Base-by-base conservation (phyloP, 495 filamentous ascomycete genomes). In the Articulospora tetracladia region DNA sequence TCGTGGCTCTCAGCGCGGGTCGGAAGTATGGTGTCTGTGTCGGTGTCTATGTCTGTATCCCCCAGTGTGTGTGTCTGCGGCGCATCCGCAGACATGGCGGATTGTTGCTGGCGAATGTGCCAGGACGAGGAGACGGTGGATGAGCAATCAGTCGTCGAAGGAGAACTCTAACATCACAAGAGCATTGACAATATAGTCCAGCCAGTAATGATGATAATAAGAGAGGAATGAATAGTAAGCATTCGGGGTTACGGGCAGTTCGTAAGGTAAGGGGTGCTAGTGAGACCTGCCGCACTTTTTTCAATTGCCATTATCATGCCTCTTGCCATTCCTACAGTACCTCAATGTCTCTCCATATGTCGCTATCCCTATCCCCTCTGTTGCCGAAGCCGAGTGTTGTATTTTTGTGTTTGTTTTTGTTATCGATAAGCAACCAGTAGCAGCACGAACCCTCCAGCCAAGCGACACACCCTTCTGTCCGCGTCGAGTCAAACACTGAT, bases 81-180 rank as follows among this genome's bases (percentile, higher is more conserved):
- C 25, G 39, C 20, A 41, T 67, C 60, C 60, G 53, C 57, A 61
- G 64, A 61, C 64, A 67, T 67, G 46, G 50, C 55, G 51, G 57
- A 46, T 50, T 15, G 24, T n/a, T 57, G 49, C 34, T 56, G 41
- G 57, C 63, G 22, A 15, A 26, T 49, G 25, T 51, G 63, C 58
- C 58, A 55, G 56, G 36, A 50, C 46, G 17, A 49, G 32, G 50
- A 59, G 12, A 28, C 26, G 19, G 57, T 55, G 24, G 19, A 39
- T 44, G 56, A 19, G 24, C 63, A 65, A 58, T 44, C 58, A 61
- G 30, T 28, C 22, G 44, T 12, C 3, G 24, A 11, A 17, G 24
- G 27, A 23, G 53, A 51, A 23, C 20, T 61, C 39, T 44, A 28
- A 24, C 1, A 25, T 44, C 1, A 39, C 19, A n/a, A n/a, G n/a